Percentiles rank a stretch among this genome's conserved stretches.
Conservation (phyloP, 345 rosid species). For the Mercurialis annua region DNA sequence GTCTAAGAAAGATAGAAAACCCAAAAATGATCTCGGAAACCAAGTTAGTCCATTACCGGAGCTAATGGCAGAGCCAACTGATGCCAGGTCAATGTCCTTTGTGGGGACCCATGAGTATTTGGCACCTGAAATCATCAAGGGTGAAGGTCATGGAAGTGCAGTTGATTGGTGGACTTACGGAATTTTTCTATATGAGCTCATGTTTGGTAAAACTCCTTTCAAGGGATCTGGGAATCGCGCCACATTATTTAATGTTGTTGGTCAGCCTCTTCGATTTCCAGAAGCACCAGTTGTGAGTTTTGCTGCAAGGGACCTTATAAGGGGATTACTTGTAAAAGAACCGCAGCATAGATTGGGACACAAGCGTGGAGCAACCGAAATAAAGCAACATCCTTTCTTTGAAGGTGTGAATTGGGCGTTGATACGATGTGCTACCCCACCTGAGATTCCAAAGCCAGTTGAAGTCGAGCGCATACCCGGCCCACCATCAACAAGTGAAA, state of each 20-base stretch:
- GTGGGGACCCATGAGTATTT: slow-evolving; percentile 91
- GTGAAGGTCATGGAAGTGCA: slow-evolving; percentile 96
- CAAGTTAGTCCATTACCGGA: slow-evolving; percentile 86
- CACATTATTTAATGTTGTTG: slow-evolving; percentile 80
- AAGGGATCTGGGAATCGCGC: slow-evolving; percentile 90
- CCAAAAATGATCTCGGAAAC: slow-evolving; percentile 63
- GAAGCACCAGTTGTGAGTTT: slow-evolving; percentile 74
- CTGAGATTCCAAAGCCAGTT: slow-evolving; percentile 78
- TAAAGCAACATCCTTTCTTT: slow-evolving; percentile 88
- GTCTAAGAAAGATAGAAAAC: slow-evolving; percentile 69
- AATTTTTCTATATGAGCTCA: slow-evolving; percentile 74
- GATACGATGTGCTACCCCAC: slow-evolving; percentile 84
- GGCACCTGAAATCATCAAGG: slow-evolving; percentile 88
- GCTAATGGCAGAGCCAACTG: slow-evolving; percentile 88
- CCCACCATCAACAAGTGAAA: slow-evolving; percentile 48
- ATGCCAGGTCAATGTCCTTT: slow-evolving; percentile 91
- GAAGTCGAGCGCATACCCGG: slow-evolving; percentile 50
- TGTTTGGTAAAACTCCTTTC: slow-evolving; percentile 89
- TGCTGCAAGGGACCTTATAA: slow-evolving; percentile 78
- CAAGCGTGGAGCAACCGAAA: slow-evolving; percentile 89
- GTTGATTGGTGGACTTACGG: slow-evolving; percentile 99
- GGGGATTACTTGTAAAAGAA: slow-evolving; percentile 78
- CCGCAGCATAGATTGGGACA: slow-evolving; percentile 79
- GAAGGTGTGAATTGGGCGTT: slow-evolving; percentile 96
- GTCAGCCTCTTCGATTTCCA: slow-evolving; percentile 88